Evolutionary conservation across 2,329 filamentous ascomycete species (phyloP), one percentile per base, ranked within the genome.

Genomic region (Zasmidium cellare): DNA sequence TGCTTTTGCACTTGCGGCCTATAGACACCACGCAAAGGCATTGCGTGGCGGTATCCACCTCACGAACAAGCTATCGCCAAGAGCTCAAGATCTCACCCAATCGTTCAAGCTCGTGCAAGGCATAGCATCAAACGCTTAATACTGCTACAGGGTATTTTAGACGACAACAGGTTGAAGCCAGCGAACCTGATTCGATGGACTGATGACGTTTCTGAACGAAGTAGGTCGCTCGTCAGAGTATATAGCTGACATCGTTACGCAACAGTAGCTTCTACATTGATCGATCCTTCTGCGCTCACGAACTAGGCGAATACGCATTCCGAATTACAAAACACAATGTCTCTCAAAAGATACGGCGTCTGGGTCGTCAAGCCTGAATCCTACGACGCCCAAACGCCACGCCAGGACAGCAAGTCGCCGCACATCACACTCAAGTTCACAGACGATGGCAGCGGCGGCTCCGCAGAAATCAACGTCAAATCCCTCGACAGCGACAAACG

Each of bases 391-490:
- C 59, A 66, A 55, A 64, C 62, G 18, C 56, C 56, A 23, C 22
- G 57, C 16, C 59, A 64, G 35, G 64, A 66, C 50, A 25, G 49
- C n/a, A 57, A 51, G 3, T 48, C 55, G 14, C 70, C 71, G 35
- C 71, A 73, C 57, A 72, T 73, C 57, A 67, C 65, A 45, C 66
- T 73, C 19, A 60, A 67, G 35, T 71, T 72, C 62, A 68, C 60
- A 57, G 57, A 58, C 31, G 56, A 57, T 35, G 52, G 50, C 50
- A 67, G 59, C 45, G 55, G 51, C 6, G 58, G 57, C 24, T 59
- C 67, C 51, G 71, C 71, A 22, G 69, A 69, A 16, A 72, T 73
- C 62, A 73, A 73, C 55, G 71, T 72, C 58, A 71, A 69, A 56
- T 73, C 71, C 2, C 68, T 66, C 28, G 60, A 60, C 57, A 62